Base-by-base conservation (phyloP, 179 eudicot species). In the Vitellaria paradoxa region DNA sequence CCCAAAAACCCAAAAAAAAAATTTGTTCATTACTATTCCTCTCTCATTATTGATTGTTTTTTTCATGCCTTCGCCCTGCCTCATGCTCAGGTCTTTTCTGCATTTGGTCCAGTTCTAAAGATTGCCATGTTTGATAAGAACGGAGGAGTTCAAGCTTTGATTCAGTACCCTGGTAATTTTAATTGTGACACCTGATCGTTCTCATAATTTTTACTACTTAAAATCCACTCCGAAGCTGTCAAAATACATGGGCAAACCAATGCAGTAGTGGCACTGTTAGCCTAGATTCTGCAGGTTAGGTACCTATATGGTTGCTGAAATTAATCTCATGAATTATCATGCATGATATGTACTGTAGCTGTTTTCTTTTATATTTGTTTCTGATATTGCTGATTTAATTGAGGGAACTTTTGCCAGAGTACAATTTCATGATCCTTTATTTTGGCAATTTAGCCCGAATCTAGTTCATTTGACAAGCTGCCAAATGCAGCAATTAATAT, bases 51-150 rank as follows among this genome's bases (percentile, higher is more conserved):
- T 76, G 59, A 15, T 65, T 13, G 46, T 17, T 55, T 21, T 62
- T 18, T 23, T 56, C 45, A 30, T 15, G 12, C 15, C 37, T 61
- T 30, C 50, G 49, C 15, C 50, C 45, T 7, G 45, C 69, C 53
- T 62, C 45, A 26, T 73, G 20, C 24, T 57, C 82, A 96, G 99
- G 99, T 96, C 63, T 94, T 96, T 76, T 89, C 99, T 66, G 87
- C 98, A 26, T 94, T 94, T 88, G 99, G 99, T 63, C 86, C 91
- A 80, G 97, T 96, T 80, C 85, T 93, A 68, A 96, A 96, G 89
- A 96, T 96, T 83, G 99, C 99, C 52, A 96, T 96, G 96, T 96
- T 96, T 80, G 99, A 96, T 78, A 96, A 96, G 80, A 94, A 96
- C 73, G 97, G 97, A 30, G 99, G 98, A 77, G 84, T 94, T 74